Base-by-base conservation (phyloP, 2,329 filamentous ascomycete species). In the Colletotrichum sp. region DNA sequence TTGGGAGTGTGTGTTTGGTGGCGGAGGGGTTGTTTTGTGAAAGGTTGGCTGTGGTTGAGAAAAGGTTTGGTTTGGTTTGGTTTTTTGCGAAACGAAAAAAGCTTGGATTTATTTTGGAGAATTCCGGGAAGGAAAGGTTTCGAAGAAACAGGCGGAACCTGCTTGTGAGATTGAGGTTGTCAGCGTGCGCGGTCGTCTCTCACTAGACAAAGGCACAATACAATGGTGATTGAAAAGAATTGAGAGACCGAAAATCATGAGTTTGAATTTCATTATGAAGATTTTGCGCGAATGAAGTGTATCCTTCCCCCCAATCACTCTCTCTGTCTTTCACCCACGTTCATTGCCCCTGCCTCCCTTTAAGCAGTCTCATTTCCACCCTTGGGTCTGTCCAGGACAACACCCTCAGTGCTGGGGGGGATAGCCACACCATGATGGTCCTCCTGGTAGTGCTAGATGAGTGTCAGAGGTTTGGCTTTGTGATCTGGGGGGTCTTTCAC, bases 391-490 rank as follows among this genome's bases (percentile, higher is more conserved):
- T 51, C n/a, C n/a, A 51, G 21, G 12, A 51, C 43, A 51, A 51
- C n/a, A 21, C 43, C n/a, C n/a, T 21, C 43, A 21, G 6, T 51
- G n/a, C 43, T 24, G 43, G 43, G n/a, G 21, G n/a, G 43, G 11
- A 13, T 21, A 51, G n/a, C 43, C 6, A 51, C 43, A 24, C 43
- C 43, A 13, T 51, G 0, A 5, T 51, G 43, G 1, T 51, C 43
- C n/a, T 51, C 43, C 6, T 51, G 43, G 11, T 51, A 51, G 43
- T 51, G 43, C 43, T 51, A 12, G 11, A 51, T 51, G 2, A 21
- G n/a, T 13, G 43, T 51, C 13, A 51, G 43, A 0, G 43, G 18
- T 1, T 0, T 8, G n/a, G 3, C 3, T 51, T 21, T 21, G n/a
- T 13, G 43, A 3, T 21, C 43, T 51, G 13, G 12, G 43, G n/a